Conservation (phyloP, 2,329 filamentous ascomycete genomes). For the Stemphylium lycopersici region DNA sequence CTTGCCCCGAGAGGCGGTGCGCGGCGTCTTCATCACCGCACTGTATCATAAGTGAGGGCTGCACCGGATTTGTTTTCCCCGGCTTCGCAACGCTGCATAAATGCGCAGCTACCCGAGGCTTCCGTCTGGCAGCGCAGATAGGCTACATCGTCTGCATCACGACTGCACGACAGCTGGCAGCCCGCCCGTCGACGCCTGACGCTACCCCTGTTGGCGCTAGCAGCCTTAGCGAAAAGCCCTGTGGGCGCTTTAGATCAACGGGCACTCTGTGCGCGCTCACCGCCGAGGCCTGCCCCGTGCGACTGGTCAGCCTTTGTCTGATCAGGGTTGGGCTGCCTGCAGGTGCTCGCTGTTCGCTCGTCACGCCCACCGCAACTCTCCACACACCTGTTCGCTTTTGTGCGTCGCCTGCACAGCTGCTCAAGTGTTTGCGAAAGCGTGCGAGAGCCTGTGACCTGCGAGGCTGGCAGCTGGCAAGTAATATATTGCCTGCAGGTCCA, state of each 20-base stretch:
- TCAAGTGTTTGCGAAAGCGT: conserved; percentile 31
- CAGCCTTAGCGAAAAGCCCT: conserved; percentile 33
- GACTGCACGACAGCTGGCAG: conserved; percentile 34
- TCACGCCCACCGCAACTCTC: conserved; percentile 36
- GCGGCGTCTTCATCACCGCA: background rate
- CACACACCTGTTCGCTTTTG: conserved; percentile 28
- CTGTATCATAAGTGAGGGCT: background rate
- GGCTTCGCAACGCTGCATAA: conserved; percentile 10
- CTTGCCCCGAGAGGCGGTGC: conserved; percentile 20
- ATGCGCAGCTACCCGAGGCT: conserved; percentile 1
- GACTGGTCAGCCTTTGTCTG: conserved; percentile 32
- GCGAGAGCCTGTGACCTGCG: conserved; percentile 35
- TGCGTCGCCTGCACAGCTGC: conserved; percentile 42
- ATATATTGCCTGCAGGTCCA: conserved; percentile 35
- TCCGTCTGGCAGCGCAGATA: conserved; percentile 9
- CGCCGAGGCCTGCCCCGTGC: conserved; percentile 40
- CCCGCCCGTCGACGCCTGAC: conserved; percentile 36
- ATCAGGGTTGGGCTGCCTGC: conserved; percentile 33
- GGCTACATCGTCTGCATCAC: conserved; percentile 27
- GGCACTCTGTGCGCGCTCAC: conserved; percentile 37
- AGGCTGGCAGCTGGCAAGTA: conserved; percentile 35
- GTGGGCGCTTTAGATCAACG: conserved; percentile 37
- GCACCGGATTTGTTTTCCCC: conserved; percentile 17
- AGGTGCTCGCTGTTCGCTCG: conserved; percentile 39
- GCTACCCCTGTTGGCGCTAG: conserved; percentile 28